phyloP scores from a whole-genome alignment of 2,329 filamentous ascomycete genomes.

The Mollisia scopiformis region DNA sequence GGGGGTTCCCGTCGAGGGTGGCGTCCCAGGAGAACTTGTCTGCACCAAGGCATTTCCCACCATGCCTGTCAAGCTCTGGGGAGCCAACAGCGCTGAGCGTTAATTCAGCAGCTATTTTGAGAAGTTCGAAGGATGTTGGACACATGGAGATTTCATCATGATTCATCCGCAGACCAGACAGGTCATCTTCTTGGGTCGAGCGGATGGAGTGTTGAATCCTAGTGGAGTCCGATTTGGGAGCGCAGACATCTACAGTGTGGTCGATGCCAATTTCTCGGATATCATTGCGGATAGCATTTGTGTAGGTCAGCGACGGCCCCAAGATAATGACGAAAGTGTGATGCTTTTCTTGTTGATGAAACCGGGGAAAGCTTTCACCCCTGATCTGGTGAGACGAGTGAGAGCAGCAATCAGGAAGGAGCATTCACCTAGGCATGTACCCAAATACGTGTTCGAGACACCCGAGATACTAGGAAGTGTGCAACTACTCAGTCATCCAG shows the following conservation, averaged over 20 bases:
- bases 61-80: conserved; percentile 90
- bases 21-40: conserved; percentile 85
- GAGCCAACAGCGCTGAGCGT: no score
- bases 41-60: conserved; percentile 87
- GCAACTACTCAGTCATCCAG: no score
- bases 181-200: conserved; percentile 86
- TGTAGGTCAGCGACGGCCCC: conserved; percentile 70
- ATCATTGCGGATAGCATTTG: conserved; percentile 89
- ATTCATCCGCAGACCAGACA: conserved; percentile 74
- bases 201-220: conserved; percentile 93
- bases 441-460: conserved; percentile 41
- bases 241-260: conserved; percentile 93
- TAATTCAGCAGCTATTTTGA: no score
- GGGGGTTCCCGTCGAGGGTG: conserved; percentile 41
- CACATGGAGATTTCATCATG: conserved; percentile 89
- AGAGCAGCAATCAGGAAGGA: conserved; percentile 72
- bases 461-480: no score
- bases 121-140: no score
- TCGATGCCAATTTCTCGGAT: conserved; percentile 77
- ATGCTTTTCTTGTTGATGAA: conserved; percentile 83
- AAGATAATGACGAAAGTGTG: conserved; percentile 40
- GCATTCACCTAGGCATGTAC: conserved; percentile 87
- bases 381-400: conserved; percentile 71
- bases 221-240: conserved; percentile 91
- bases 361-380: conserved; percentile 52